Conservation (phyloP, 2,329 filamentous ascomycete genomes). For the Tolypocladium album region DNA sequence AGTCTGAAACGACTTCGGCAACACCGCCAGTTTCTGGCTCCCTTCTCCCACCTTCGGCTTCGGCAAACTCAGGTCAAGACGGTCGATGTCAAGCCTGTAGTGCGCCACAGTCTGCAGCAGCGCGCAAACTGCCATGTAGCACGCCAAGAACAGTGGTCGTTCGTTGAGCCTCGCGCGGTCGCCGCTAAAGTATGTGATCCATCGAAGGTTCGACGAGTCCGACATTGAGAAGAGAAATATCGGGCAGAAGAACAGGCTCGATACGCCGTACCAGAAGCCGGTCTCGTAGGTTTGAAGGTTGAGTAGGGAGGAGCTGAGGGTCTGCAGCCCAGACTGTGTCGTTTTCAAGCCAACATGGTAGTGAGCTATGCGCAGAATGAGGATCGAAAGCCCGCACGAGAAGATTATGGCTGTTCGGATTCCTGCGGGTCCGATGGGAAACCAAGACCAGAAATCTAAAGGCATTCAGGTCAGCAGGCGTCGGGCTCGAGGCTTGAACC, state of each 20-base stretch:
- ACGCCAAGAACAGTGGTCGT: slow-evolving; percentile 69
- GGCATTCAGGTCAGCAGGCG: slow-evolving; percentile 4
- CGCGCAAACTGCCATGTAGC: slow-evolving; percentile 58
- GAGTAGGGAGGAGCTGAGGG: slow-evolving; percentile 46
- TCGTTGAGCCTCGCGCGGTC: slow-evolving; percentile 77
- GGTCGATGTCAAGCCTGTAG: slow-evolving; percentile 63
- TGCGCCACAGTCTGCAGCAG: slow-evolving; percentile 60
- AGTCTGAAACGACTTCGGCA: slow-evolving; percentile 20
- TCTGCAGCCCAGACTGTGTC: slow-evolving; percentile 56
- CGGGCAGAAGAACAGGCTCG: slow-evolving; percentile 69
- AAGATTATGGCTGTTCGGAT: slow-evolving; percentile 68
- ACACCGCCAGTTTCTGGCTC: slow-evolving; percentile 11
- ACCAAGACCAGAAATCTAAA: slow-evolving; percentile 74
- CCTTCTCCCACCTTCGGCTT: slow-evolving; percentile 10
- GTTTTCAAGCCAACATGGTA: slow-evolving; percentile 68
- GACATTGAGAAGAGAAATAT: slow-evolving; percentile 67
- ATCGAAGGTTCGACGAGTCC: slow-evolving; percentile 50
- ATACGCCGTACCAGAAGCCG: slow-evolving; percentile 64
- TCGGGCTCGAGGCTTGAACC: background rate
- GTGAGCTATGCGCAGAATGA: slow-evolving; percentile 77
- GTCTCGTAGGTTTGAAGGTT: slow-evolving; percentile 57
- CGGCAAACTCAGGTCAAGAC: slow-evolving; percentile 32
- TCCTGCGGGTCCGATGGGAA: slow-evolving; percentile 67
- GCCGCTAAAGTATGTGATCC: slow-evolving; percentile 60
- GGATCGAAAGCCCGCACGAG: slow-evolving; percentile 62